Evolutionary conservation across 768 basidiomycete genomes (phyloP).

Genomic region (Tulasnella sp.): DNA sequence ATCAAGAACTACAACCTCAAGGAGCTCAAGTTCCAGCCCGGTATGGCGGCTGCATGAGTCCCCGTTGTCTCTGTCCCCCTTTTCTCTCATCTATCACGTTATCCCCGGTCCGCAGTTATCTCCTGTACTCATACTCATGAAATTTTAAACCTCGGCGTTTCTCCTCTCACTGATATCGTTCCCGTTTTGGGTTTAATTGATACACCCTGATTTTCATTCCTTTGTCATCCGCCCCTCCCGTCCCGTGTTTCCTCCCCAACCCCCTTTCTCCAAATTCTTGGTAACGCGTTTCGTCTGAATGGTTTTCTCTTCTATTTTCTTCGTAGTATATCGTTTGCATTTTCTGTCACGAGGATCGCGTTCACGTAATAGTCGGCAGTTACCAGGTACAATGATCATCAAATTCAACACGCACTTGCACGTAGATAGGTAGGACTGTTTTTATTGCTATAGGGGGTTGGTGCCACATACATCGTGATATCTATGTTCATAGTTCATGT

Average conservation of each 20-base stretch:
- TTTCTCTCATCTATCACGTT: background rate
- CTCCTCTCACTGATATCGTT: background rate
- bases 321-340: background rate
- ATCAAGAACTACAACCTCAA: constrained; percentile 38
- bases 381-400: background rate
- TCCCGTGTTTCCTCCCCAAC: too few relatives aligned
- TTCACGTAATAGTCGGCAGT: background rate
- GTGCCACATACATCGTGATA: too few relatives aligned
- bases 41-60: constrained; percentile 12
- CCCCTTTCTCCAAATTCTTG: background rate
- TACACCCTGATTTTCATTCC: background rate
- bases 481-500: too few relatives aligned
- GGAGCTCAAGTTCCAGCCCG: constrained; percentile 27
- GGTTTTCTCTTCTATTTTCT: background rate
- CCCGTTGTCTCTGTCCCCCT: background rate
- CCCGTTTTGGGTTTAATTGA: background rate
- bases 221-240: too few relatives aligned
- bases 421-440: background rate
- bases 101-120: background rate
- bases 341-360: background rate
- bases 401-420: background rate
- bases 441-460: too few relatives aligned
- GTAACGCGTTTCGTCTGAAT: background rate
- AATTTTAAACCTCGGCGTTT: background rate
- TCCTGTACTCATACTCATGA: background rate